A percentile compares a stretch with the other conserved stretches of the same genome.
Evolutionary conservation across 805 yeast genomes (phyloP).

Genomic region (Wickerhamiella galacta): DNA sequence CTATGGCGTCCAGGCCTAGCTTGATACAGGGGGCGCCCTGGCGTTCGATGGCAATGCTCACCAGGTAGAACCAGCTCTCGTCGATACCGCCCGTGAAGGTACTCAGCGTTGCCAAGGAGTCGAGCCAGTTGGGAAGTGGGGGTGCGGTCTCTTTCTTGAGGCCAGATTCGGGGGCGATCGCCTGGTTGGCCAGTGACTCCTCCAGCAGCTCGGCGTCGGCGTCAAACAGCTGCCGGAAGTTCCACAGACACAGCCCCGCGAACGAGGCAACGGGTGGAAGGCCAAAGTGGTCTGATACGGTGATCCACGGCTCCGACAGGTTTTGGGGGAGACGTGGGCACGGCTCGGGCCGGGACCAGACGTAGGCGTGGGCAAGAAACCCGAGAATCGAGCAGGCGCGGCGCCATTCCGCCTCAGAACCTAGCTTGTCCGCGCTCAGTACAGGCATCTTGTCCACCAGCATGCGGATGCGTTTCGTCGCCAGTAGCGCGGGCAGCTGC

Average conservation of each 20-base stretch:
- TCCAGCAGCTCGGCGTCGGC: constrained; percentile 2
- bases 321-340: constrained; percentile 45
- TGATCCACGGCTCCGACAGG: constrained; percentile 54
- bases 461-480: constrained; percentile 43
- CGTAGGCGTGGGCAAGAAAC: constrained; percentile 73
- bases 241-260: constrained; percentile 80
- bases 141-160: background rate
- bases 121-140: constrained; percentile 6
- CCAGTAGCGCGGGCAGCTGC: constrained; percentile 55
- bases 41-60: constrained; percentile 72
- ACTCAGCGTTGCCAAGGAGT: constrained; percentile 44
- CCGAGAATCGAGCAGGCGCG: constrained; percentile 71
- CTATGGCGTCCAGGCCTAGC: constrained; percentile 51
- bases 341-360: constrained; percentile 58
- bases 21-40: constrained; percentile 58
- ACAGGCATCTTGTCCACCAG: constrained; percentile 51
- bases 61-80: constrained; percentile 87
- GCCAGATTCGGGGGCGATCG: background rate
- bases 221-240: constrained; percentile 42
- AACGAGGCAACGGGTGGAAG: constrained; percentile 81
- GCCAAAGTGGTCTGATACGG: constrained; percentile 40
- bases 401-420: constrained; percentile 37
- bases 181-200: background rate
- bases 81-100: constrained; percentile 84
- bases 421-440: constrained; percentile 32